Percentiles rank a stretch among this genome's conserved stretches.
These are phyloP conservation scores for Parathielavia hyrcaniae DNA, from an alignment of 495 filamentous ascomycete species.

Conservation along the genomic window DNA sequence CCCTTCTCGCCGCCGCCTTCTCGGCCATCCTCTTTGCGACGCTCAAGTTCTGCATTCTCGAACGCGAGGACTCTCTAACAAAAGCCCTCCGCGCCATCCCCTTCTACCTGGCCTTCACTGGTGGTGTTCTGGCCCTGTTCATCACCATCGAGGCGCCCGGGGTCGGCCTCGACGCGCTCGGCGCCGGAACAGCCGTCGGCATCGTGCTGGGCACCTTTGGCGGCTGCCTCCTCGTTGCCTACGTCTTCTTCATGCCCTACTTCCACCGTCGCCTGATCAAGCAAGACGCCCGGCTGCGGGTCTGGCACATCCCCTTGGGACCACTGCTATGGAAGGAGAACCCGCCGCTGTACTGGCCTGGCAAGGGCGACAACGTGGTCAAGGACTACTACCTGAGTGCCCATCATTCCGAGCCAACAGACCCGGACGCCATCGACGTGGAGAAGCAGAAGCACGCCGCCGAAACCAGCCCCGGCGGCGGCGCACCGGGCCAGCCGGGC, in stretches of 20 bases:
- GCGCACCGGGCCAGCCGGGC: too few species aligned
- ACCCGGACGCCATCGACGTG: too few species aligned
- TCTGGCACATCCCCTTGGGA: too few species aligned
- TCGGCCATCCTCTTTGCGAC: slow-evolving; percentile 51
- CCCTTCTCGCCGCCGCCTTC: slow-evolving; percentile 51
- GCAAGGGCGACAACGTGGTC: too few species aligned
- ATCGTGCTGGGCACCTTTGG: slow-evolving; percentile 39
- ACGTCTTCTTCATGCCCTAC: slow-evolving; percentile 55
- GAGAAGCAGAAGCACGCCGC: too few species aligned
- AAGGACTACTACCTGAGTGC: too few species aligned
- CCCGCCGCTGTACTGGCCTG: too few species aligned
- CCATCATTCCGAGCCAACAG: too few species aligned
- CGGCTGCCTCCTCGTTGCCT: slow-evolving; percentile 39
- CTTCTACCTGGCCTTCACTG: slow-evolving; percentile 33
- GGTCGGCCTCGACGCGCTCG: neutral
- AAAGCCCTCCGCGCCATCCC: slow-evolving; percentile 44
- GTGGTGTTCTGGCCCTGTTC: slow-evolving; percentile 15
- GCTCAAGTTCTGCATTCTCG: slow-evolving; percentile 57
- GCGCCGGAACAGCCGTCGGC: slow-evolving; percentile 42
- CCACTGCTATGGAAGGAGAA: too few species aligned
- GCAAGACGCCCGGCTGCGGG: slow-evolving; percentile 51
- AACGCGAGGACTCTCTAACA: slow-evolving; percentile 51
- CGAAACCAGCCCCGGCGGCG: too few species aligned
- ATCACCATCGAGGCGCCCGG: slow-evolving; percentile 19
- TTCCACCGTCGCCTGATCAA: slow-evolving; percentile 53